Base-by-base conservation (phyloP, 495 filamentous ascomycete species). In the Podospora appendiculata region DNA sequence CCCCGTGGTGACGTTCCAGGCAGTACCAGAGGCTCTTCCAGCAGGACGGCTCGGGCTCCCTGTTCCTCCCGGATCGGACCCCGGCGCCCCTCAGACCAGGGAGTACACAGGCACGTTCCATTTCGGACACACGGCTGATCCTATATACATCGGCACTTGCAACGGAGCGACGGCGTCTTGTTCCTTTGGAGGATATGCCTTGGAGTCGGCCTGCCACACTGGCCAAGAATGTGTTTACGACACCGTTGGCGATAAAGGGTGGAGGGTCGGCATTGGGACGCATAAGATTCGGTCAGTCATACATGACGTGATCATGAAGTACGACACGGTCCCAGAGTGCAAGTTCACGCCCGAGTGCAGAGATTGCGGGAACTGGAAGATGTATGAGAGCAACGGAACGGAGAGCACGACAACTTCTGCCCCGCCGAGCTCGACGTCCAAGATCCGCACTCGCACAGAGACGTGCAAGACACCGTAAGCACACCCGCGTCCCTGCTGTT, bases 71-170 rank as follows among this genome's bases (percentile, higher is more conserved):
- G 88, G 84, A 17, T 69, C 84, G 50, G 78, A 86, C 58, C 75
- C 88, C 38, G 74, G 79, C 33, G 69, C 81, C 25, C 88, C 88
- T 8, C 87, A 93, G 54, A 75, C 75, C 4, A 77, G 89, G 11
- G 70, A 77, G 47, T 79, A 78, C 58, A 94, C 88, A 3, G 92
- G 89, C 3, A 75, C 85, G n/a, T 95, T 82, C 59, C 94, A 98
- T 69, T 89, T 96, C 62, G 93, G 93, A 7, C 89, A 97, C 63
- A 97, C 89, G 6, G 93, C 94, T 8, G 93, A 98, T 69, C 93
- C 93, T 0, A 79, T 98, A 6, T 98, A 84, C 63, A 90, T 96
- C 78, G 93, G 93, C 32, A 86, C 85, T 9, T 98, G 93, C 68
- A 95, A 95, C 64, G 87, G 86, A 35, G 88, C 88, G 13, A 89